These are phyloP conservation scores for Globisporangium solare DNA, from an alignment of 352 stramenopile species.

Conservation along the genomic window DNA sequence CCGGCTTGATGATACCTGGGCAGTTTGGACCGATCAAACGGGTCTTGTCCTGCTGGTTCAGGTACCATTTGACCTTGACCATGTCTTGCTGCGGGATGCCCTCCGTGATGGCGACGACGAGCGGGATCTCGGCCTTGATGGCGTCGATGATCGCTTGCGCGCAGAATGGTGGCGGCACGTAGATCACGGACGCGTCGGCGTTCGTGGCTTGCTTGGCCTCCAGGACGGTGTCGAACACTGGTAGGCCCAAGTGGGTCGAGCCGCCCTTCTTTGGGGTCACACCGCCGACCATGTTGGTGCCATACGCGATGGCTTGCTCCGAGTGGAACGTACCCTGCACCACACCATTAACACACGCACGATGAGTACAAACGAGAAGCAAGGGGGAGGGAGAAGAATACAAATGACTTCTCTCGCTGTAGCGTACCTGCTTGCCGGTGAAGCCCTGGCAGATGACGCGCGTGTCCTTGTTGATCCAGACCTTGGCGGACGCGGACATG, in stretches of 20 bases:
- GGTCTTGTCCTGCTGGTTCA: slow-evolving; percentile 92
- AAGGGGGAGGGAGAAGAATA: neutral
- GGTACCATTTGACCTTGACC: slow-evolving; percentile 96
- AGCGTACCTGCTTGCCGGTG: slow-evolving; percentile 96
- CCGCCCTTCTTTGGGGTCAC: slow-evolving; percentile 99
- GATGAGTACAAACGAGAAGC: neutral
- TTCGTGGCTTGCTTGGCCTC: slow-evolving; percentile 85
- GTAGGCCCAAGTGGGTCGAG: slow-evolving; percentile 94
- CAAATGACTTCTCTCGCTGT: neutral
- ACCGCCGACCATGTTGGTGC: slow-evolving; percentile 99
- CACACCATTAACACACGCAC: neutral
- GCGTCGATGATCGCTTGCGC: slow-evolving; percentile 98
- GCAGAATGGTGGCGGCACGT: slow-evolving; percentile 98
- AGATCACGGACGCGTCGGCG: slow-evolving; percentile 98
- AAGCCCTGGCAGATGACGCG: slow-evolving; percentile 99
- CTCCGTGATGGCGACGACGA: slow-evolving; percentile 99
- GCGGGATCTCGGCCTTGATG: slow-evolving; percentile 95
- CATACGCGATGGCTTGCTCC: slow-evolving; percentile 98
- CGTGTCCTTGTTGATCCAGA: slow-evolving; percentile 99
- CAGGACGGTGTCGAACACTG: slow-evolving; percentile 98
- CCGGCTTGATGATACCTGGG: slow-evolving; percentile 99
- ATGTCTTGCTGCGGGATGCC: slow-evolving; percentile 99
- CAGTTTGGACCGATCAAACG: slow-evolving; percentile 99
- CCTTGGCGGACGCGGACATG: slow-evolving; percentile 96
- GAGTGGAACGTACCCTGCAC: slow-evolving; percentile 97